These are phyloP conservation scores for Tricholoma flavovirens DNA, from an alignment of 768 basidiomycete species.

Conservation along the genomic window DNA sequence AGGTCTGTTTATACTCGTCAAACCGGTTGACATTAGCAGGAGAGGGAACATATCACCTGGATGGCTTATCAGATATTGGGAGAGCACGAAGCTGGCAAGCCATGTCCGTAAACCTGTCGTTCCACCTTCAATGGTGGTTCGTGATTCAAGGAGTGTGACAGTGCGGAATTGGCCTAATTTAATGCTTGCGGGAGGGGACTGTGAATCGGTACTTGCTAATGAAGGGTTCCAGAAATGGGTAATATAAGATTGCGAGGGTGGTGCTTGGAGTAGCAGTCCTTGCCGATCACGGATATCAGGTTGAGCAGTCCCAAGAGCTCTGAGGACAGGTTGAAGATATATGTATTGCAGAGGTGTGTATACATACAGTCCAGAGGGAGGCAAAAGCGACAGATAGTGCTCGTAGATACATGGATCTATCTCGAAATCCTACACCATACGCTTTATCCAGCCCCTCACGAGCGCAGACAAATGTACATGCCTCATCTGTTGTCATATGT, in stretches of 20 bases:
- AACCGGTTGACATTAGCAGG: conserved; percentile 6
- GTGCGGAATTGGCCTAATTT: conserved; percentile 29
- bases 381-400: conserved; percentile 47
- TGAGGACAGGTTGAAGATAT: conserved; percentile 7
- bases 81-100: conserved; percentile 64
- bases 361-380: conserved; percentile 29
- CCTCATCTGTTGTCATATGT: conserved; percentile 38
- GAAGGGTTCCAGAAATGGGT: conserved; percentile 56
- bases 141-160: conserved; percentile 66
- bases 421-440: conserved; percentile 42
- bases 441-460: conserved; percentile 2
- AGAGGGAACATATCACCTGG: conserved; percentile 36
- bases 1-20: conserved; percentile 36
- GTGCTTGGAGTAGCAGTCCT: conserved; percentile 21
- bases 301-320: conserved; percentile 17
- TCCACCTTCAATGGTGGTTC: conserved; percentile 65
- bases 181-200: conserved; percentile 4
- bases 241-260: conserved; percentile 52
- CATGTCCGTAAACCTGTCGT: conserved; percentile 81
- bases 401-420: conserved; percentile 64
- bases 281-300: conserved; percentile 18
- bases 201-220: neutral
- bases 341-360: neutral
- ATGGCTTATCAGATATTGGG: conserved; percentile 52
- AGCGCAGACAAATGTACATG: conserved; percentile 22